Base-by-base conservation (phyloP, 2,329 filamentous ascomycete species). In the Ophiostoma quercus region DNA sequence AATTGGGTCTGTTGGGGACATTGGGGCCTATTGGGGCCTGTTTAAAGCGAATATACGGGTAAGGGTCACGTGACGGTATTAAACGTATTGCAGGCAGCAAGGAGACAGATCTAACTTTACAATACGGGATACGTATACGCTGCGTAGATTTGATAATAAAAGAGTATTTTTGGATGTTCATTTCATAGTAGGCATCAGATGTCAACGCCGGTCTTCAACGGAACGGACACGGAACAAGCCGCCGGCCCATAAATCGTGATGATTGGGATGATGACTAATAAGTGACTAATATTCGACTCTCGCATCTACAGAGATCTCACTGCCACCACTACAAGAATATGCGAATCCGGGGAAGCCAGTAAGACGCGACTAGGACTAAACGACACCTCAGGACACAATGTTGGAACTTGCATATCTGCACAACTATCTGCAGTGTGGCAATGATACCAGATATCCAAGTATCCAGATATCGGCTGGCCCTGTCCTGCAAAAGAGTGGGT, bases 401-500 rank as follows among this genome's bases (percentile, higher is more conserved):
- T 11, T 32, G 11, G 57, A 57, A 32, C 32, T 62, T 16, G 32
- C 57, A 32, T 32, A 7, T 60, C 22, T 16, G 22, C 54, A 29
- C 25, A 29, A 60, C 19, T 9, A 54, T 54, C 5, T 47, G 11
- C 19, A 54, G 51, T 57, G n/a, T 57, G 51, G 51, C 51, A 22
- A 57, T 57, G 47, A 1, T 29, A 29, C 34, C 34, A 12, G n/a
- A n/a, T 41, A 41, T 14, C 39, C 2, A 41, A 4, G 3, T 14
- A 41, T 39, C 39, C 2, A 41, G 11, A 14, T 14, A 41, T 39
- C 25, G 37, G 19, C 47, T 25, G 47, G 54, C 22, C 54, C 54
- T 60, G 22, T 34, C 37, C 51, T 68, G 69, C 69, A 70, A 6
- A 22, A 41, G 12, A 25, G 66, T 66, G 69, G 69, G 29, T 37